phyloP scores from a whole-genome alignment of 257 asterid genomes.

The Vinca minor region DNA sequence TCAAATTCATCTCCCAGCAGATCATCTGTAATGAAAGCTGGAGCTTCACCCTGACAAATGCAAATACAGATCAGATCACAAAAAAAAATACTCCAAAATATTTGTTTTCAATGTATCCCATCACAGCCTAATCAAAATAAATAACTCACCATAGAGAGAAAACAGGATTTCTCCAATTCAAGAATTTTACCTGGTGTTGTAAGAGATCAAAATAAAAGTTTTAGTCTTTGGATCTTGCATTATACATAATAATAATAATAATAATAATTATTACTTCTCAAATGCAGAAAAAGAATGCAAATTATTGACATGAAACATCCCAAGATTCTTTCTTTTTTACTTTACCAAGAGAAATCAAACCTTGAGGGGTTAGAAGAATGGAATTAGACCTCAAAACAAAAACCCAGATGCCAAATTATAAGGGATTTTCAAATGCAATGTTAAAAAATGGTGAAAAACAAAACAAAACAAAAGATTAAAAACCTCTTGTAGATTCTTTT shows the following conservation, averaged over 20 bases:
- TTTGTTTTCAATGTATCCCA: not conserved
- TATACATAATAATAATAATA: conserved; percentile 5
- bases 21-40: conserved; percentile 58
- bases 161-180: conserved; percentile 24
- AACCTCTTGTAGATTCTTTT: not conserved
- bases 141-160: conserved; percentile 57
- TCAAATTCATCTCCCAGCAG: conserved; percentile 36
- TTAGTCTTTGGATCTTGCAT: conserved; percentile 16
- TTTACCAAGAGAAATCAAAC: not conserved
- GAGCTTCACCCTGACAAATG: conserved; percentile 75
- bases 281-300: not conserved
- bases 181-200: conserved; percentile 36
- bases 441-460: not conserved
- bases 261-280: conserved; percentile 6
- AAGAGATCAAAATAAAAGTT: conserved; percentile 21
- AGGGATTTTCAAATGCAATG: conserved; percentile 1
- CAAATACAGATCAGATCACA: conserved; percentile 17
- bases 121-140: not conserved
- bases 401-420: not conserved
- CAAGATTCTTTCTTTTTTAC: not conserved
- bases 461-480: not conserved
- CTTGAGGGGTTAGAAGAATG: not conserved
- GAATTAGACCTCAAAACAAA: not conserved
- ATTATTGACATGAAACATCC: not conserved
- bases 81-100: conserved; percentile 8